Base-by-base conservation (phyloP, 164 flowering plant genomes). In the Protea cynaroides region DNA sequence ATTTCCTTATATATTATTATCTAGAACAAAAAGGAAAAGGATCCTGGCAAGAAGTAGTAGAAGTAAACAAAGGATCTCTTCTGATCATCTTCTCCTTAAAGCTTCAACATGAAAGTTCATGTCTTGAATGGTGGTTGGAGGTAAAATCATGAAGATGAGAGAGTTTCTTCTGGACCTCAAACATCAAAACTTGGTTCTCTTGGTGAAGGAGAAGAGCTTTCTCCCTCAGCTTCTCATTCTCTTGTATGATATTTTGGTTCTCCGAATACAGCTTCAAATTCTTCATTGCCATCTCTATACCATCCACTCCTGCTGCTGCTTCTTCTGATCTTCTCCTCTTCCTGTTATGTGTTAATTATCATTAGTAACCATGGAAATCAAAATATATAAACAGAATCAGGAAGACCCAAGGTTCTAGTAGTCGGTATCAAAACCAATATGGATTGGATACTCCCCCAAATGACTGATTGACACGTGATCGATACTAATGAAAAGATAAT, bases 221-320 rank as follows among this genome's bases (percentile, higher is more conserved):
- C 65, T 69, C 63, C 49, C 74, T 83, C 65, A 86, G 72, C 72
- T 65, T 79, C 65, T 76, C 79, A 64, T 86, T 86, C 74, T 77
- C 83, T 44, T 71, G 71, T 40, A 83, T 80, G 40, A 86, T 81
- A 72, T 74, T 81, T 68, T 73, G 60, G 73, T 86, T 86, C 78
- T 78, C 72, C 80, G 80, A 71, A 68, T 75, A 83, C 46, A 86
- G 74, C 66, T 76, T 80, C 80, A 80, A 67, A 68, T 86, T 86
- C 78, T 75, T 80, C 15, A 79, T 50, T 54, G 73, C 74, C 78
- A 86, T 77, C 71, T 76, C 65, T 57, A 46, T 61, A 49, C 68
- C 70, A 40, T 25, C 19, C 11, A 40, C 57, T 53, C 6, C 37
- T 54, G 24, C 65, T 56, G 44, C 67, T 60, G 63, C 52, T 12